Percentiles rank a stretch among this genome's conserved stretches.
Evolutionary conservation across 495 filamentous ascomycete genomes (phyloP).

Genomic region (Penicillium steckii): DNA sequence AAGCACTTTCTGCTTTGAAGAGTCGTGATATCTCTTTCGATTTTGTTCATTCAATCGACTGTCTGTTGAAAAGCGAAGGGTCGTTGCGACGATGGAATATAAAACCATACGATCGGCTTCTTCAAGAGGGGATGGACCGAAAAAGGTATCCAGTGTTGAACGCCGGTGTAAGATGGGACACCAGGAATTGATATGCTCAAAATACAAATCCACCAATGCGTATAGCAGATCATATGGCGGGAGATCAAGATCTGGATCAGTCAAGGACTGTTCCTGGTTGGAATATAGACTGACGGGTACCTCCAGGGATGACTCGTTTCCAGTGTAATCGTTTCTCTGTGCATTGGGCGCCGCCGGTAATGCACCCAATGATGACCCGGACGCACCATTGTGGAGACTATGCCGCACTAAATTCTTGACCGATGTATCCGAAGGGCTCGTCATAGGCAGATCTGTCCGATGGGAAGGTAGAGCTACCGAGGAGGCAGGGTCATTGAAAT

Average conservation of each 20-base stretch:
- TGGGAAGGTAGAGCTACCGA: slow-evolving; percentile 24
- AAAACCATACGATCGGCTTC: slow-evolving; percentile 80
- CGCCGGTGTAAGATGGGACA: slow-evolving; percentile 84
- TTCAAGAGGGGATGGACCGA: slow-evolving; percentile 69
- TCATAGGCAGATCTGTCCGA: slow-evolving; percentile 32
- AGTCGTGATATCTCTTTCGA: slow-evolving; percentile 69
- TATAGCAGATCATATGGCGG: slow-evolving; percentile 85
- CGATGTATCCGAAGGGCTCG: slow-evolving; percentile 39
- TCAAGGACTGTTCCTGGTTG: slow-evolving; percentile 42
- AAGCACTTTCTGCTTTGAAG: slow-evolving; percentile 81
- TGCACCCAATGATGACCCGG: slow-evolving; percentile 15
- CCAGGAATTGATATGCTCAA: slow-evolving; percentile 88
- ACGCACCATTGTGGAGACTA: slow-evolving; percentile 21
- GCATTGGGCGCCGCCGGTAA: slow-evolving; percentile 24
- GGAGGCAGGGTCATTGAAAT: slow-evolving; percentile 38
- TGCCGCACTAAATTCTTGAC: slow-evolving; percentile 27
- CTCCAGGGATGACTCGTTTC: slow-evolving; percentile 47
- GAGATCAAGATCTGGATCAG: slow-evolving; percentile 68
- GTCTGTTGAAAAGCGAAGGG: slow-evolving; percentile 78
- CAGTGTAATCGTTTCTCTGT: slow-evolving; percentile 34
- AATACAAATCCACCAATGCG: slow-evolving; percentile 79
- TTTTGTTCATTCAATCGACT: slow-evolving; percentile 66
- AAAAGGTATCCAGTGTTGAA: slow-evolving; percentile 77
- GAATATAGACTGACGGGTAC: slow-evolving; percentile 41
- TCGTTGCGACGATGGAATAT: slow-evolving; percentile 84